These are phyloP conservation scores for Neonectria punicea DNA, from an alignment of 2,329 filamentous ascomycete species.

Conservation along the genomic window DNA sequence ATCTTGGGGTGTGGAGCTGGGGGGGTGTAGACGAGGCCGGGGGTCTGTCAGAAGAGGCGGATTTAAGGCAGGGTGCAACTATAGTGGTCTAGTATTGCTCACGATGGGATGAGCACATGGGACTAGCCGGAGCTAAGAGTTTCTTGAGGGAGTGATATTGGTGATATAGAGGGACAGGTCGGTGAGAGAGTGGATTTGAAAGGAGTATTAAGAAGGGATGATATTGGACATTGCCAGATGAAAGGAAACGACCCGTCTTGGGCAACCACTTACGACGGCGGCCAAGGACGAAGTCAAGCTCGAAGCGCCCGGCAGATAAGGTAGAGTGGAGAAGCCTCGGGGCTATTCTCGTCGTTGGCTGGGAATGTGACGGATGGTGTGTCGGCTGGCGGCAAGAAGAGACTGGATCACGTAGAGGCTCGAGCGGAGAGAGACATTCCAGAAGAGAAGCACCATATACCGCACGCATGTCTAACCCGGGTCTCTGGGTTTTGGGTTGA, in stretches of 20 bases:
- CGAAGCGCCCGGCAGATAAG: conserved; percentile 24
- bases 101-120: conserved; percentile 12
- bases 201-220: neutral
- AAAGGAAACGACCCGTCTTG: conserved; percentile 16
- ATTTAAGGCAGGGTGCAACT: conserved; percentile 7
- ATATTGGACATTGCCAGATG: neutral
- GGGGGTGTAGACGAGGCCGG: conserved; percentile 1
- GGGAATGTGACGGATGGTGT: conserved; percentile 6
- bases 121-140: conserved; percentile 15
- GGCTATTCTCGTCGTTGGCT: neutral
- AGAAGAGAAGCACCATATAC: neutral
- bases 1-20: neutral
- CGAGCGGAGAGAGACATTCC: conserved; percentile 2
- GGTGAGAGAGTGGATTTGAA: no score
- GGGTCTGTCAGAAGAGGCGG: conserved; percentile 6
- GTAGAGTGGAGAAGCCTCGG: conserved; percentile 10
- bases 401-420: no score
- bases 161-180: neutral
- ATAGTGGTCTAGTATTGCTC: conserved; percentile 7
- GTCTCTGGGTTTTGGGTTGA: conserved; percentile 19
- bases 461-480: conserved; percentile 6
- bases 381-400: neutral
- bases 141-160: neutral
- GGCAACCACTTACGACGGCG: conserved; percentile 18
- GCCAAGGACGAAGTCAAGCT: conserved; percentile 3